Base-by-base conservation (phyloP, 768 basidiomycete species). In the Sarcomyxa edulis region DNA sequence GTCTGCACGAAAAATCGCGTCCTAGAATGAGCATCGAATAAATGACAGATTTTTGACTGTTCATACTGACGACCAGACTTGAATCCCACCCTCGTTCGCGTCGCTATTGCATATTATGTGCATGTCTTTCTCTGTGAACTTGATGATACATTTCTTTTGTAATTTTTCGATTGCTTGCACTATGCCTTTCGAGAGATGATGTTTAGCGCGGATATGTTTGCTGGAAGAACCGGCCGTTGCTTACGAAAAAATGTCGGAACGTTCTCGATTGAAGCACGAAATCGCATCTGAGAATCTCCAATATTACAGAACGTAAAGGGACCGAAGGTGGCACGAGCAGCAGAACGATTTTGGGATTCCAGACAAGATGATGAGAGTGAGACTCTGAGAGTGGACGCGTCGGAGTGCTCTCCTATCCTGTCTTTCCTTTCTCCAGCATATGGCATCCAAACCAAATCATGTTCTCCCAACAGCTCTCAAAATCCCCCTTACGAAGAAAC, bases 71-170 rank as follows among this genome's bases (percentile, higher is more conserved):
- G 66, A 68, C 91, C 91, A 93, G 36, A 93, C 87, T 56, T 93
- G 90, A 4, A 90, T 79, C 3, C 87, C 87, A 1, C 85, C 87
- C 49, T 89, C 86, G 48, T 80, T 83, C 26, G 76, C 74, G 38
- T 89, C 85, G 35, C 69, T 75, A 42, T 84, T 82, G 65, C 91
- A 93, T 39, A 94, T 91, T 42, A 93, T 77, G 44, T 81, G 80
- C 68, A 92, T 81, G 25, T 75, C 76, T 10, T 65, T 68, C 50
- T 84, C 79, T 0, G 77, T 78, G 51, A 91, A 86, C 57, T 81
- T 81, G 54, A 93, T 77, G 40, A 88, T 79, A 48, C 85, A 90
- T 68, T 70, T 80, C 59, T 88, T 90, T 58, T 91, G 84, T 14
- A 91, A 62, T 49, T 85, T 90, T 52, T 90, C 88, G 15, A 92